A percentile compares a stretch with the other conserved stretches of the same genome.
Conservation (phyloP, 2,329 filamentous ascomycete species). For the Elsinoe ampelina region DNA sequence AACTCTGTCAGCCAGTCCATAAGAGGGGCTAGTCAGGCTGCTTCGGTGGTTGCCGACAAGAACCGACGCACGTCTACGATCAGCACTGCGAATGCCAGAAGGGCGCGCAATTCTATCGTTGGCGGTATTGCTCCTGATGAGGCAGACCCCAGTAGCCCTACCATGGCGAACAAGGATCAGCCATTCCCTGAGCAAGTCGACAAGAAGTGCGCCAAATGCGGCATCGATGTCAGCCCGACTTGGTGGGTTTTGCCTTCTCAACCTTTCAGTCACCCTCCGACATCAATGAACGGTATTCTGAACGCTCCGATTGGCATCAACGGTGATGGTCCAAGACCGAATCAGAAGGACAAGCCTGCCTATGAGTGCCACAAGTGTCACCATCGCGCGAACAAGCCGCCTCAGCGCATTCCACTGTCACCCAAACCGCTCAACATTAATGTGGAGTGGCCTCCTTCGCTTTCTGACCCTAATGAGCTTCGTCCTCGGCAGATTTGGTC, state of each 20-base stretch:
- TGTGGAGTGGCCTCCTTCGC: constrained; percentile 3
- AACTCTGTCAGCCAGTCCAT: constrained; percentile 61
- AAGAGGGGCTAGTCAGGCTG: constrained; percentile 40
- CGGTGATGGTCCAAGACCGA: constrained; percentile 13
- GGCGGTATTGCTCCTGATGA: constrained; percentile 24
- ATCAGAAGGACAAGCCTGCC: constrained; percentile 1
- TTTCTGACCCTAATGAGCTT: background rate
- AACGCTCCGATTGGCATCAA: constrained; percentile 19
- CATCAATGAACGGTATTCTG: constrained; percentile 10
- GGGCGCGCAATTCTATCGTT: constrained; percentile 25
- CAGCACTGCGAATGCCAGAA: constrained; percentile 23
- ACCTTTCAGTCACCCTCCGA: constrained; percentile 17
- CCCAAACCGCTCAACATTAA: constrained; percentile 11
- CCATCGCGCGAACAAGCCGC: constrained; percentile 3
- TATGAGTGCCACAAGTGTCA: constrained; percentile 14
- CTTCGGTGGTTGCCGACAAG: constrained; percentile 19
- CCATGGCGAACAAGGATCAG: constrained; percentile 18
- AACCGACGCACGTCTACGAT: constrained; percentile 33
- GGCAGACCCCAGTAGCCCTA: constrained; percentile 24
- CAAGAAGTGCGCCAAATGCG: constrained; percentile 36
- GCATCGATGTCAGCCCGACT: constrained; percentile 61
- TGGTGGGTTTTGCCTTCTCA: constrained; percentile 32
- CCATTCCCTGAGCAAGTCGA: constrained; percentile 25
- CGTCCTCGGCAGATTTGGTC: constrained; percentile 2
- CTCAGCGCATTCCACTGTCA: constrained; percentile 9